phyloP scores from a whole-genome alignment of 2,329 filamentous ascomycete species.

The Phaeophleospora eucalypticola region DNA sequence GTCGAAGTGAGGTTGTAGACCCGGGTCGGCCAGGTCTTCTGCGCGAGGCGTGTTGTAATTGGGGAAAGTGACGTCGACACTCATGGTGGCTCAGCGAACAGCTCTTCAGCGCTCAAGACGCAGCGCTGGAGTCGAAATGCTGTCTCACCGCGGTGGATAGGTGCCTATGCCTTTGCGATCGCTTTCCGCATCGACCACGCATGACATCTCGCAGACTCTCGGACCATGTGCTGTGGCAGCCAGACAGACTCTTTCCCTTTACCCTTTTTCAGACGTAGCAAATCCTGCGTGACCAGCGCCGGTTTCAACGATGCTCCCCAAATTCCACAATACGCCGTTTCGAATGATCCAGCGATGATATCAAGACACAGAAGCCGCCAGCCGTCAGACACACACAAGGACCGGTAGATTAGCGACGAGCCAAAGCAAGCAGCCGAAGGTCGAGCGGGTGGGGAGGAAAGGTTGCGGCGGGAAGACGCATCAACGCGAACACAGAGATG shows the following conservation, averaged over 20 bases:
- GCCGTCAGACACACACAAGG: conserved; percentile 13
- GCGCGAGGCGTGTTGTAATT: conserved; percentile 12
- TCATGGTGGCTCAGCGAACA: conserved; percentile 25
- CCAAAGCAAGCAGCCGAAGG: conserved; percentile 11
- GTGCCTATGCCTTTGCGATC: conserved; percentile 36
- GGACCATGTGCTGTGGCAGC: conserved; percentile 14
- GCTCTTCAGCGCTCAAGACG: conserved; percentile 7
- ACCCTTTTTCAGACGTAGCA: conserved; percentile 4
- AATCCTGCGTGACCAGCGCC: conserved; percentile 13
- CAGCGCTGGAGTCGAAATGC: conserved; percentile 17
- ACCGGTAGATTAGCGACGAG: conserved; percentile 21
- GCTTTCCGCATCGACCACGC: conserved; percentile 26
- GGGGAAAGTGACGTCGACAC: conserved; percentile 25
- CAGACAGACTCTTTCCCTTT: conserved; percentile 3
- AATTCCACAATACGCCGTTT: conserved; percentile 3
- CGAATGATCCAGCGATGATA: conserved; percentile 4
- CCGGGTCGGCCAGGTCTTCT: conserved; percentile 13
- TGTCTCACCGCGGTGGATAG: conserved; percentile 28
- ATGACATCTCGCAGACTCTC: conserved; percentile 27
- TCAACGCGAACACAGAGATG: conserved; percentile 5
- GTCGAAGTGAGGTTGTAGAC: conserved; percentile 8
- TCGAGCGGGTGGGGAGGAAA: conserved; percentile 6
- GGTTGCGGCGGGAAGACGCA: conserved; percentile 9
- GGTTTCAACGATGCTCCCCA: neutral
- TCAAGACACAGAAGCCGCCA: conserved; percentile 16